These are phyloP conservation scores for Picea abies DNA, from an alignment of 83 land plant species.

Conservation along the genomic window DNA sequence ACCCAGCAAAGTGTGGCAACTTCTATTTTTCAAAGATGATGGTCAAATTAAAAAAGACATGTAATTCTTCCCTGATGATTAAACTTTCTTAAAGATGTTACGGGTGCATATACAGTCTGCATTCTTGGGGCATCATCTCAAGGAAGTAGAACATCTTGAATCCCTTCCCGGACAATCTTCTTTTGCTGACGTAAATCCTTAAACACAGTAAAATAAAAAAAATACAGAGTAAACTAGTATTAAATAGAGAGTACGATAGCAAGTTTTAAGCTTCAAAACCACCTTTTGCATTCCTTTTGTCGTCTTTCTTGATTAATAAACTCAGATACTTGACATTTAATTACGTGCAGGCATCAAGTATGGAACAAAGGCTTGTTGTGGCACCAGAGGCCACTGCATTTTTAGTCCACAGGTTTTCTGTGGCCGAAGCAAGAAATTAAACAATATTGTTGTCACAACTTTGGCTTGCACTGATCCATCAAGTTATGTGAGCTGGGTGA, in stretches of 20 bases:
- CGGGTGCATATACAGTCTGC: not conserved
- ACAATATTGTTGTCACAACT: slow-evolving; percentile 35
- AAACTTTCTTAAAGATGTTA: not conserved
- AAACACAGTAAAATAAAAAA: not conserved
- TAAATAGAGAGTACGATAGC: too few species aligned
- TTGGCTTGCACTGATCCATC: slow-evolving; percentile 59
- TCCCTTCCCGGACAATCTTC: not conserved
- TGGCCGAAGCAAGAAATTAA: slow-evolving; percentile 39
- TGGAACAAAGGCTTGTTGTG: slow-evolving; percentile 68
- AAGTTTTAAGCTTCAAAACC: not conserved
- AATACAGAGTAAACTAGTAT: not conserved
- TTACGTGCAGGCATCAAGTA: slow-evolving; percentile 45
- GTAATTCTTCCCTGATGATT: not conserved
- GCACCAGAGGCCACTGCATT: slow-evolving; percentile 47
- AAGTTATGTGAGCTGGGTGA: slow-evolving; percentile 81
- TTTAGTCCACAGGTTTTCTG: slow-evolving; percentile 42
- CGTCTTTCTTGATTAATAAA: slow-evolving; percentile 2
- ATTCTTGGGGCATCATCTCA: too few species aligned
- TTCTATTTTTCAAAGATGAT: too few species aligned
- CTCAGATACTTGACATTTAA: not conserved
- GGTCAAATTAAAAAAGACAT: not conserved
- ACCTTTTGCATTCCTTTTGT: not conserved
- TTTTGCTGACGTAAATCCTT: not conserved
- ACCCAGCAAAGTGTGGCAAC: slow-evolving; percentile 57
- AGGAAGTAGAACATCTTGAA: too few species aligned